Evolutionary conservation across 495 filamentous ascomycete species (phyloP).

Genomic region (Hypoxylon crocopeplum): DNA sequence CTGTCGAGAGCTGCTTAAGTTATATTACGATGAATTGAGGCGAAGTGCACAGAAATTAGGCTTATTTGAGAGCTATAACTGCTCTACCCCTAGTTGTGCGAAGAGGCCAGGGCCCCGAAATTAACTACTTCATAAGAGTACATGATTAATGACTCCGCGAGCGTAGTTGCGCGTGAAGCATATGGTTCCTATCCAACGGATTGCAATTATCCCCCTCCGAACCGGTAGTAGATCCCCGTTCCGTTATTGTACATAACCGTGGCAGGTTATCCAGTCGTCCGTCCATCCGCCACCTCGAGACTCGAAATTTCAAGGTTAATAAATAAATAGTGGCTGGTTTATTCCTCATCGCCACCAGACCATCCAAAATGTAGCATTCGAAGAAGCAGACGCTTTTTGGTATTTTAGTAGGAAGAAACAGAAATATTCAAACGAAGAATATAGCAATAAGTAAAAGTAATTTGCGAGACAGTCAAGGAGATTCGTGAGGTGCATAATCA

Average conservation of each 20-base stretch:
- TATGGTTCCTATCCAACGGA: conserved; percentile 10
- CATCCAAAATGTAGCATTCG: conserved; percentile 11
- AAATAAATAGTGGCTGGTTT: conserved; percentile 4
- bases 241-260: conserved; percentile 30
- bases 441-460: conserved; percentile 19
- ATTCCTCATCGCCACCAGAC: conserved; percentile 2
- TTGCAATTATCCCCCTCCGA: conserved; percentile 11
- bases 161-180: conserved; percentile 23
- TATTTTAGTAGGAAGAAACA: conserved; percentile 24
- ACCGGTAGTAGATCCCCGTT: conserved; percentile 12
- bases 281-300: too few relatives aligned
- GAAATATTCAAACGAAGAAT: conserved; percentile 21
- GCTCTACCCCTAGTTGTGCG: conserved; percentile 10
- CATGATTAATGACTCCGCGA: conserved; percentile 34
- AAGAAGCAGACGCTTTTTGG: conserved; percentile 27
- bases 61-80: conserved; percentile 12
- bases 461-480: conserved; percentile 20
- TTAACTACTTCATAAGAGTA: conserved; percentile 32
- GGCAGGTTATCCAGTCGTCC: conserved; percentile 13
- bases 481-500: conserved; percentile 31
- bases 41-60: conserved; percentile 21
- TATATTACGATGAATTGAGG: conserved; percentile 1
- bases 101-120: conserved; percentile 19
- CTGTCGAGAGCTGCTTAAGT: too few relatives aligned
- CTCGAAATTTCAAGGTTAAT: too few relatives aligned